Conservation (phyloP, 306 rosid genomes). For the Pyrus communis region DNA sequence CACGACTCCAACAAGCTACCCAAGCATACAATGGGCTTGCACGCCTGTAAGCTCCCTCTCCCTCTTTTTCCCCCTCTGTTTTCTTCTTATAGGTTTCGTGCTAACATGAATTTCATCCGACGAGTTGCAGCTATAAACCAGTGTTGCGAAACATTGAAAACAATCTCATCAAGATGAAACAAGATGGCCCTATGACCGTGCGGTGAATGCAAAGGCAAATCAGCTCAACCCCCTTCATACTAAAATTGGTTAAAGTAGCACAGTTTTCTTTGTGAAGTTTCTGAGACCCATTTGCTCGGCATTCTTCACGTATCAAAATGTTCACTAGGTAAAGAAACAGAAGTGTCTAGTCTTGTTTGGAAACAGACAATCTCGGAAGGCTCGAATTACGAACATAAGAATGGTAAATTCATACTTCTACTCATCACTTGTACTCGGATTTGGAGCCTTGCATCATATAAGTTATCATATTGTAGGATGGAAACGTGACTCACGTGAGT, state of each 20-base stretch:
- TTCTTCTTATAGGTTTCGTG: not conserved
- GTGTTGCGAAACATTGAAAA: slow-evolving; percentile 81
- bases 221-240: not conserved
- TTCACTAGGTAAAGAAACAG: not conserved
- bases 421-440: not conserved
- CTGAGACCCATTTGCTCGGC: not conserved
- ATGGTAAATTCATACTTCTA: too few species aligned
- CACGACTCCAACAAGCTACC: slow-evolving; percentile 73
- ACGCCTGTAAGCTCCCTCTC: slow-evolving; percentile 46
- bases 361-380: not conserved
- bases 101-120: slow-evolving; percentile 11
- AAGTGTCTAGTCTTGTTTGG: not conserved
- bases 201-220: slow-evolving; percentile 19
- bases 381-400: not conserved
- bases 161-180: slow-evolving; percentile 72
- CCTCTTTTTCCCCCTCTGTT: not conserved
- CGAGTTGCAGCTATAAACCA: slow-evolving; percentile 65
- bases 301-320: not conserved
- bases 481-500: not conserved
- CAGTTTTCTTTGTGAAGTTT: slow-evolving; percentile 11
- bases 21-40: slow-evolving; percentile 74
- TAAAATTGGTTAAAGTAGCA: slow-evolving; percentile 6
- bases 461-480: not conserved
- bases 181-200: slow-evolving; percentile 48
- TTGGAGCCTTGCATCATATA: not conserved